Evolutionary conservation across 1,139 yeast genomes (phyloP).

Genomic region (Torulaspora pretoriensis): DNA sequence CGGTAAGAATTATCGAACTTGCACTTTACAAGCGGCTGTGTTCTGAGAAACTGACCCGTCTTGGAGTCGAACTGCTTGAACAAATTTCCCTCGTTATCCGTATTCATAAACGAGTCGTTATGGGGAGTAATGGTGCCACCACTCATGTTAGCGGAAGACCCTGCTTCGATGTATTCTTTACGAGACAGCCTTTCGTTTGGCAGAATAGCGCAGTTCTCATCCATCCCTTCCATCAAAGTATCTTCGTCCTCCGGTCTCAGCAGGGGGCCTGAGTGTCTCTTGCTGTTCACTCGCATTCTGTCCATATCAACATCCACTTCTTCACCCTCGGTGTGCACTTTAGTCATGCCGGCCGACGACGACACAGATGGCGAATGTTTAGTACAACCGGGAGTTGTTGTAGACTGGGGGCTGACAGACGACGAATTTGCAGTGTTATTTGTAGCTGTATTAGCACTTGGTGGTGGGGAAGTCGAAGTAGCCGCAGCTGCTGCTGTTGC

Average conservation of each 20-base stretch:
- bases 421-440: constrained; percentile 2
- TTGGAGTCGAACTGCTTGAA: constrained; percentile 34
- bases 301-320: constrained; percentile 4
- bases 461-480: constrained; percentile 11
- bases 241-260: constrained; percentile 6
- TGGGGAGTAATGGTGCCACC: constrained; percentile 14
- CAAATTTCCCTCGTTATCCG: constrained; percentile 9
- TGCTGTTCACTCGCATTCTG: background rate
- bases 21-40: constrained; percentile 1
- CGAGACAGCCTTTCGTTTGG: constrained; percentile 8
- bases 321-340: constrained; percentile 1
- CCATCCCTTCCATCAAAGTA: constrained; percentile 8
- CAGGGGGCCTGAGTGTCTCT: constrained; percentile 3
- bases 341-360: constrained; percentile 3
- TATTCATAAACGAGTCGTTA: constrained; percentile 6
- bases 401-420: constrained; percentile 1
- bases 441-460: constrained; percentile 1
- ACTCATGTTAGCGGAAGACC: constrained; percentile 6
- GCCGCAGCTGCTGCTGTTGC: constrained; percentile 8
- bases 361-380: constrained; percentile 2
- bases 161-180: constrained; percentile 14
- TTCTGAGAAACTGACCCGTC: constrained; percentile 32
- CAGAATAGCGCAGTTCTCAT: constrained; percentile 6
- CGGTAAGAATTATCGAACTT: background rate
- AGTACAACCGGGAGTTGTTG: constrained; percentile 4